Evolutionary conservation across 2,329 filamentous ascomycete species (phyloP), one percentile per base, ranked within the genome.

Genomic region (Ophioceras dolichostomum): DNA sequence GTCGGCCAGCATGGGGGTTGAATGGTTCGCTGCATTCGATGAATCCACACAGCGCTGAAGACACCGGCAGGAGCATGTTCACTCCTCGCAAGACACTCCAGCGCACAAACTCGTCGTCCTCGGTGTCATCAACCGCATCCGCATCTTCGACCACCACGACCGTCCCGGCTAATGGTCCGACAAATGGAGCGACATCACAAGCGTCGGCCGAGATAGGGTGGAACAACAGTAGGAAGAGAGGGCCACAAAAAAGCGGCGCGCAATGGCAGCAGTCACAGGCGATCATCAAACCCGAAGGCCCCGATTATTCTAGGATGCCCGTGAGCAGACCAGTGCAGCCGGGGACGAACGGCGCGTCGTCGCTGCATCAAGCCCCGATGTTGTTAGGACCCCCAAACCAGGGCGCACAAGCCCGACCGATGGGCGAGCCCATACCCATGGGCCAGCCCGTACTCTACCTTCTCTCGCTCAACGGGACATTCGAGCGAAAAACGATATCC

Each of bases 401-500:
- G 41, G 56, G 59, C 39, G 51, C 54, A 26, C 41, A 53, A 12
- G 46, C 80, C 39, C 82, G 88, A 44, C 79, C 84, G 45, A 70
- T 78, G 55, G 61, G 68, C 38, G 79, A 83, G 42, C 68, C 74
- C 42, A 51, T 68, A 42, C 57, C 78, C 65, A 59, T 69, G 60
- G 73, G 75, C 5, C 76, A 83, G 37, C 85, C 87, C 1, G 79
- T 95, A 17, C 71, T 95, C 30, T 86, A 87, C 43, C 73, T 98
- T 5, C 64, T 89, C 5, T 93, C 91, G 1, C 76, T 96, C 51
- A 98, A 98, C 53, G 85, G 86, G 41, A 96, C 89, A 1, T 98
- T 98, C 55, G 91, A 96, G 58, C 80, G 87, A 51, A 98, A 98
- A 62, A 91, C 88, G 31, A 96, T 98, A 49, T 84, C 75, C 24